Evolutionary conservation across 768 basidiomycete genomes (phyloP).

Genomic region (Panaeolus papilionaceus): DNA sequence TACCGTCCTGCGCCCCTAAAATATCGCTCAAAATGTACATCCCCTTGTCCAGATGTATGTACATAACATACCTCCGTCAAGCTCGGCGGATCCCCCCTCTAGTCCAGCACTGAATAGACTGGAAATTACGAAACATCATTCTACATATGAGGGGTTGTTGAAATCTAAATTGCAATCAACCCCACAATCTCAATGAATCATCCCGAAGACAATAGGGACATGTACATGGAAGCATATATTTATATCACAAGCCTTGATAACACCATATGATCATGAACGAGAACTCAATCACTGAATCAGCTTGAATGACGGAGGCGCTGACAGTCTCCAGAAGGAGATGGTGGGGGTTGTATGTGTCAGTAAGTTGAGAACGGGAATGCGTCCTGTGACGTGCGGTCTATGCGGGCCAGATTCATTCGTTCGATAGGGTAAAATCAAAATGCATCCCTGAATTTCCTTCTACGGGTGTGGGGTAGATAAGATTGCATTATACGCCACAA

Average conservation of each 20-base stretch:
- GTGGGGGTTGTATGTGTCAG: neutral
- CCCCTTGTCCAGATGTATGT: neutral
- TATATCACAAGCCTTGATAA: neutral
- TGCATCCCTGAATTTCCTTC: slow-evolving; percentile 14
- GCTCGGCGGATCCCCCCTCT: neutral
- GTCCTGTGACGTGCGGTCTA: neutral
- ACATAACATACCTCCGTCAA: neutral
- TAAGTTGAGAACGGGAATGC: neutral
- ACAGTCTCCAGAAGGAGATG: neutral
- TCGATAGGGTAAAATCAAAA: slow-evolving; percentile 9
- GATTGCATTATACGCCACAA: neutral
- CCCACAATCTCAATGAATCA: neutral
- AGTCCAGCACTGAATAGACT: neutral
- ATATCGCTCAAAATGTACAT: slow-evolving; percentile 4
- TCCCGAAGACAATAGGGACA: neutral
- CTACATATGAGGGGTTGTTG: neutral
- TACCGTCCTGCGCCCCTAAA: neutral
- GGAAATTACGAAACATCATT: neutral
- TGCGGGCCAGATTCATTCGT: neutral
- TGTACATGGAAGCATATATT: neutral
- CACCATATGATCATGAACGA: neutral
- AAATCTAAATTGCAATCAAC: neutral
- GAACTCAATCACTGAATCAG: slow-evolving; percentile 7
- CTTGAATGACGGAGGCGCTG: neutral
- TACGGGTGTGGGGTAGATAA: slow-evolving; percentile 7